Conservation (phyloP, 1,284 basidiomycete genomes). For the Meripilus lineatus region DNA sequence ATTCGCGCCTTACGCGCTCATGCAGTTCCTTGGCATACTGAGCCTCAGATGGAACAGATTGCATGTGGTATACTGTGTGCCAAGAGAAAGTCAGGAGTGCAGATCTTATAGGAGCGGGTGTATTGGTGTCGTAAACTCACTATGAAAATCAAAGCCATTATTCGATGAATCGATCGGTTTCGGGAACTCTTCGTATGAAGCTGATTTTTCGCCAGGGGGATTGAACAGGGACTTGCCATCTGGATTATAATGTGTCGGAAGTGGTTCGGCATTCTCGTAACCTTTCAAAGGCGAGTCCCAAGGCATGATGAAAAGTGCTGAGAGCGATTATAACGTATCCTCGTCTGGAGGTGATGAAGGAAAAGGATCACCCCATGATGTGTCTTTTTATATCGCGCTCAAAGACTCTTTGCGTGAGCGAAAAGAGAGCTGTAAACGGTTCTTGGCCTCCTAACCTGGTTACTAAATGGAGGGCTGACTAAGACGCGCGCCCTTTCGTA, state of each 20-base stretch:
- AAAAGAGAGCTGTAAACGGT: too few relatives aligned
- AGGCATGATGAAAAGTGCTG: constrained; percentile 7
- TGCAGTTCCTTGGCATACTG: constrained; percentile 57
- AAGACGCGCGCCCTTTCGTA: constrained; percentile 1
- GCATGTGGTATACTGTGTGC: constrained; percentile 64
- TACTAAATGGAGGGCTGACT: not conserved
- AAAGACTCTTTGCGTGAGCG: too few relatives aligned
- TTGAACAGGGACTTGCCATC: constrained; percentile 61
- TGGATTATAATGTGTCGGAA: constrained; percentile 43
- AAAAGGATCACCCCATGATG: not conserved
- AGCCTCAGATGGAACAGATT: constrained; percentile 37
- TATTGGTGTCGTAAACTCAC: constrained; percentile 42
- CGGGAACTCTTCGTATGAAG: constrained; percentile 50
- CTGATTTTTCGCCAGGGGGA: constrained; percentile 37
- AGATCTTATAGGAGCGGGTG: not conserved
- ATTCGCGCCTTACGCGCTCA: constrained; percentile 60
- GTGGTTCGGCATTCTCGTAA: constrained; percentile 42
- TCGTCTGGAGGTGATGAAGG: not conserved
- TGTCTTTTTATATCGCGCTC: not conserved
- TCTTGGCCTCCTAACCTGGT: too few relatives aligned
- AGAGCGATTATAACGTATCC: constrained; percentile 5
- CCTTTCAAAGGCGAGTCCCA: constrained; percentile 38
- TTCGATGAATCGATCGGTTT: constrained; percentile 46
- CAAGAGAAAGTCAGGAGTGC: too few relatives aligned
- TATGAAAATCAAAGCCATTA: constrained; percentile 66